Evolutionary conservation across 371 early-diverging fungal species (phyloP).

Genomic region (Gilbertella persicaria): DNA sequence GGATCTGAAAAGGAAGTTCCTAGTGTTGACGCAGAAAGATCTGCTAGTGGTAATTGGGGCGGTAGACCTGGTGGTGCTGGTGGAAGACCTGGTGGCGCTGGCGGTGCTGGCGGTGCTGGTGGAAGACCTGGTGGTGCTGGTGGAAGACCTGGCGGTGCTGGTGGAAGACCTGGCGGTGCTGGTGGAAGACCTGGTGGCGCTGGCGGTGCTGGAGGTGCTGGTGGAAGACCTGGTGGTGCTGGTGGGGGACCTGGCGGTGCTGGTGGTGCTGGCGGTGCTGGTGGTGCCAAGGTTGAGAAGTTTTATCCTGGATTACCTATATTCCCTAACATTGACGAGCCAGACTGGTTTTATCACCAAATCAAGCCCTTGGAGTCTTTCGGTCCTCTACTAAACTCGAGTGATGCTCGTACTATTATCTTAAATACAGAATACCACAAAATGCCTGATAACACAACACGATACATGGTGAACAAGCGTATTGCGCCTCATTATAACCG

Average conservation of each 20-base stretch:
- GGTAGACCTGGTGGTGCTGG: neutral
- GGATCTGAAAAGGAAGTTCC: too few species aligned
- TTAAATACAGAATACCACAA: constrained; percentile 16
- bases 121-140: neutral
- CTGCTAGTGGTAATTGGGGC: too few species aligned
- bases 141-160: neutral
- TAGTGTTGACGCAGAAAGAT: too few species aligned
- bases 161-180: neutral
- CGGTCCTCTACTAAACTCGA: constrained; percentile 20
- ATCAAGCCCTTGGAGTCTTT: constrained; percentile 12
- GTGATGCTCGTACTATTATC: constrained; percentile 26
- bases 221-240: constrained; percentile 2
- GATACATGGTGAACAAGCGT: constrained; percentile 38
- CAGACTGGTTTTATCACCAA: constrained; percentile 23
- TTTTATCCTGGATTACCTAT: constrained; percentile 16
- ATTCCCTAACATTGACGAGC: constrained; percentile 19
- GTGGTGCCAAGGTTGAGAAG: neutral
- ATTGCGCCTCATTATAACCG: neutral
- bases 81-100: neutral
- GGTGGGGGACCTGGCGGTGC: constrained; percentile 1
- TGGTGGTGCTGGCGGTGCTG: constrained; percentile 1
- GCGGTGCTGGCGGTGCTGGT: neutral
- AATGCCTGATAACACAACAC: constrained; percentile 22
- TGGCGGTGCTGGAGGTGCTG: neutral
- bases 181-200: neutral